phyloP scores from a whole-genome alignment of 148 eudicot genomes.

The Suaeda aralocaspica region DNA sequence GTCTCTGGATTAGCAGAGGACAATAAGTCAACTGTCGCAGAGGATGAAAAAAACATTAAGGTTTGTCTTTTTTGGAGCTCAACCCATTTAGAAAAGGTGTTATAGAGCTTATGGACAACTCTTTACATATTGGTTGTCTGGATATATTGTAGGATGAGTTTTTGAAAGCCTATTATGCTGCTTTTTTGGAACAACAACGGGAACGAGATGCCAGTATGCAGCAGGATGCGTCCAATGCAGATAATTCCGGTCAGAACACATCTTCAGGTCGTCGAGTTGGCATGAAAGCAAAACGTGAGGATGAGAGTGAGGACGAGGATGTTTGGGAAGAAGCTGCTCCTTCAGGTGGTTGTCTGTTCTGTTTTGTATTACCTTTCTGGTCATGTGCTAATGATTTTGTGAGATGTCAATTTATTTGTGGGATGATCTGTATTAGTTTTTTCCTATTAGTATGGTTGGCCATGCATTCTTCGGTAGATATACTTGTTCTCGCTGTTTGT shows the following conservation, averaged over 20 bases:
- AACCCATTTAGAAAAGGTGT: neutral
- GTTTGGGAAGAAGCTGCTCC: conserved; percentile 79
- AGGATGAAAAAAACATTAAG: conserved; percentile 53
- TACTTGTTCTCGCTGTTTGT: no score
- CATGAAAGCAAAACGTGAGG: conserved; percentile 58
- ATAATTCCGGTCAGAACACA: conserved; percentile 23
- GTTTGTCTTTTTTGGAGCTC: conserved; percentile 24
- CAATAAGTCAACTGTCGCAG: conserved; percentile 48
- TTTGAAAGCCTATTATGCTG: conserved; percentile 86
- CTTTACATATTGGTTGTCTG: neutral
- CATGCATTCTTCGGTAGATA: no score
- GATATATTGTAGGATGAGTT: conserved; percentile 59
- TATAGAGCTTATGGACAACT: neutral
- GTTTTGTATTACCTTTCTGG: neutral
- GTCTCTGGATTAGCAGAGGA: conserved; percentile 50
- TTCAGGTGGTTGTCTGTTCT: conserved; percentile 42
- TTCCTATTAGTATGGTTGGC: no score
- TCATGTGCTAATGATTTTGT: neutral
- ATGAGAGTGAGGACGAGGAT: conserved; percentile 49
- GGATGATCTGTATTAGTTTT: no score
- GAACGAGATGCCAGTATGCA: conserved; percentile 49
- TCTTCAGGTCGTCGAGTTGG: conserved; percentile 66
- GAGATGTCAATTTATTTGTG: neutral
- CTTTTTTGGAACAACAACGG: conserved; percentile 58
- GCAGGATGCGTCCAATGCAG: conserved; percentile 33